These are phyloP conservation scores for Auricularia sp. DNA, from an alignment of 768 basidiomycete species.

Conservation along the genomic window DNA sequence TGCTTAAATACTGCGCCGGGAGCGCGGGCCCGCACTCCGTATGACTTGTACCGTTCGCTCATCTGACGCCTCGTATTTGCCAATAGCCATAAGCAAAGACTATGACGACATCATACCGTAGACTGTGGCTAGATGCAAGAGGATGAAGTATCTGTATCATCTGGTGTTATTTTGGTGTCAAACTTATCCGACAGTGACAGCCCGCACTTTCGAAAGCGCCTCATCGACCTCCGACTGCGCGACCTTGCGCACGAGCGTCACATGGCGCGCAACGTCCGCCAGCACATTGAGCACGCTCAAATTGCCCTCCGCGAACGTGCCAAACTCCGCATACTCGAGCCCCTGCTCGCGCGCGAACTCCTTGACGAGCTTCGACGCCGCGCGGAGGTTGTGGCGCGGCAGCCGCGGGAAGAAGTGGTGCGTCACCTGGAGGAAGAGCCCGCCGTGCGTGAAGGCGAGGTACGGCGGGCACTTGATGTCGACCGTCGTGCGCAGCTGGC, in stretches of 20 bases:
- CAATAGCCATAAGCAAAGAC: too few species aligned
- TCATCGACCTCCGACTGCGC: conserved; percentile 64
- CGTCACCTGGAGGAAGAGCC: conserved; percentile 96
- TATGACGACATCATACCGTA: too few species aligned
- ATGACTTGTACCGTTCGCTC: too few species aligned
- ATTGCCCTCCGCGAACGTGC: conserved; percentile 72
- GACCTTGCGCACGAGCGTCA: conserved; percentile 70
- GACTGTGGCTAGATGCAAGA: too few species aligned
- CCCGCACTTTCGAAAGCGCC: conserved; percentile 28
- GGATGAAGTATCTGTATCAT: too few species aligned
- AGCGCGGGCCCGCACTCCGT: too few species aligned
- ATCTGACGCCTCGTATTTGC: too few species aligned
- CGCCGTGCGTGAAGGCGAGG: conserved; percentile 87
- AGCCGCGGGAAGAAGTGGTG: conserved; percentile 95
- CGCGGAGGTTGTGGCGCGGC: conserved; percentile 82
- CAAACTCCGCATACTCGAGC: conserved; percentile 83
- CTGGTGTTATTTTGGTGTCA: too few species aligned
- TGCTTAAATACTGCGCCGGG: too few species aligned
- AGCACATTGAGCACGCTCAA: conserved; percentile 73
- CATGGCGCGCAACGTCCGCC: conserved; percentile 77
- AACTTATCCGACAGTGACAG: background rate
- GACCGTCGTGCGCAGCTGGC: conserved; percentile 94
- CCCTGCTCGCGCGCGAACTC: conserved; percentile 79
- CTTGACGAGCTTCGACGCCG: conserved; percentile 77
- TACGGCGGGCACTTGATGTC: conserved; percentile 83